Evolutionary conservation across 768 basidiomycete genomes (phyloP).

Genomic region (Tulasnella sp.): DNA sequence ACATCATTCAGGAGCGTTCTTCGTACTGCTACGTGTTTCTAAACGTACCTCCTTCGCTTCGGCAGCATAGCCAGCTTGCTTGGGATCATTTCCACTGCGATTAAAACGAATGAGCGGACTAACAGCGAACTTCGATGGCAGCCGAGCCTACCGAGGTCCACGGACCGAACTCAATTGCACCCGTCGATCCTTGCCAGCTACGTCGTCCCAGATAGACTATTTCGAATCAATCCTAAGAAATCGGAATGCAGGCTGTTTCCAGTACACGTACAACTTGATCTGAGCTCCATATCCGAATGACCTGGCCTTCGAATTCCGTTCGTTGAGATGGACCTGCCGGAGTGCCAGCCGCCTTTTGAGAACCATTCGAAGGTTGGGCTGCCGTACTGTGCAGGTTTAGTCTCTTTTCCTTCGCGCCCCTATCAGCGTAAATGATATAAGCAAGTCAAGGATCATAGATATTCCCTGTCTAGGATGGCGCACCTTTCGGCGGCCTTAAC

Average conservation of each 20-base stretch:
- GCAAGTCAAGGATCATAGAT: not conserved
- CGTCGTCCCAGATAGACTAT: conserved; percentile 58
- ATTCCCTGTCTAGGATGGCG: not conserved
- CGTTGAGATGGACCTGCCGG: conserved; percentile 21
- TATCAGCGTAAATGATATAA: conserved; percentile 1
- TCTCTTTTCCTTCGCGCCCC: conserved; percentile 59
- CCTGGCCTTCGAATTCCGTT: conserved; percentile 59
- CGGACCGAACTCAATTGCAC: conserved; percentile 81
- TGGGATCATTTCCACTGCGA: conserved; percentile 66
- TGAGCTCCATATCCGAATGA: conserved; percentile 81
- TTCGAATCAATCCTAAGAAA: not conserved
- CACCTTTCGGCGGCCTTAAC: conserved; percentile 71
- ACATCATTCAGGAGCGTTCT: not conserved
- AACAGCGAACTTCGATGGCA: not conserved
- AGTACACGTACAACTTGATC: conserved; percentile 51
- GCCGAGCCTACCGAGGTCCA: conserved; percentile 49
- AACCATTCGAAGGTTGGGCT: conserved; percentile 26
- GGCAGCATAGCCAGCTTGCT: conserved; percentile 75
- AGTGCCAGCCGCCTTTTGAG: conserved; percentile 30
- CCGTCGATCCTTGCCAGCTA: conserved; percentile 61
- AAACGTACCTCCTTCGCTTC: conserved; percentile 64
- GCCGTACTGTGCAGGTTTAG: conserved; percentile 42
- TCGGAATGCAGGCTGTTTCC: conserved; percentile 9
- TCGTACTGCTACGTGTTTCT: not conserved
- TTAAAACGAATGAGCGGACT: not conserved